Evolutionary conservation across 306 rosid genomes (phyloP), one percentile per base, ranked within the genome.

Genomic region (Ceratonia siliqua): DNA sequence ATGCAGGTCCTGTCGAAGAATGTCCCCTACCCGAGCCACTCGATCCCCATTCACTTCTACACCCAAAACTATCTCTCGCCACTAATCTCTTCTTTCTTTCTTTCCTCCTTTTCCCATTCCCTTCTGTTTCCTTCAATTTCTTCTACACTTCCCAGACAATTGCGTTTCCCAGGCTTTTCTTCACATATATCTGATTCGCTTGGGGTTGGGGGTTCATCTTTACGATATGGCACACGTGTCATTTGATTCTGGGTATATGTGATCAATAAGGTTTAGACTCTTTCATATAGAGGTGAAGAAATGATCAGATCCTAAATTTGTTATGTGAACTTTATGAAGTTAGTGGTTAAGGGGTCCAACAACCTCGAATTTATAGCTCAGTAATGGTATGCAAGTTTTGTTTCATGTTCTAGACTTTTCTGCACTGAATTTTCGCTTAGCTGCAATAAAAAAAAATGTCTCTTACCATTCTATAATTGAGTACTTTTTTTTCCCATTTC

Each of bases 1-100:
- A 82, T 82, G 82, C 82, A 88, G 98, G 91, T 7, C 74, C 20
- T 62, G 52, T 62, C 75, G 89, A 88, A 89, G 88, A 93, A 89
- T 91, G 96, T 87, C 97, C 70, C 85, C 75, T 66, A 73, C 56
- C 2, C 81, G 75, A 62, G 6, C 78, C 83, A 70, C 85, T 81
- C 42, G 73, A 85, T 80, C 84, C 91, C 65, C 86, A 45, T 71
- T 49, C 88, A 49, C 85, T 79, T 81, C 72, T 62, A 27, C 84
- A 27, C 75, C 43, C 59, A 55, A 5, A 73, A 70, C 67, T 74
- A 70, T 41, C 75, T 41, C 73, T 48, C 49, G 33, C 62, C 68
- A 8, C 56, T 30, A 14, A n/a, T 63, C 85, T 39, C 15, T 18
- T 68, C 21, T 27, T 72, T 41, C 35, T 56, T 59, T 41, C 68